Base-by-base conservation (phyloP, 2,329 filamentous ascomycete genomes). In the Davidsoniella australis region DNA sequence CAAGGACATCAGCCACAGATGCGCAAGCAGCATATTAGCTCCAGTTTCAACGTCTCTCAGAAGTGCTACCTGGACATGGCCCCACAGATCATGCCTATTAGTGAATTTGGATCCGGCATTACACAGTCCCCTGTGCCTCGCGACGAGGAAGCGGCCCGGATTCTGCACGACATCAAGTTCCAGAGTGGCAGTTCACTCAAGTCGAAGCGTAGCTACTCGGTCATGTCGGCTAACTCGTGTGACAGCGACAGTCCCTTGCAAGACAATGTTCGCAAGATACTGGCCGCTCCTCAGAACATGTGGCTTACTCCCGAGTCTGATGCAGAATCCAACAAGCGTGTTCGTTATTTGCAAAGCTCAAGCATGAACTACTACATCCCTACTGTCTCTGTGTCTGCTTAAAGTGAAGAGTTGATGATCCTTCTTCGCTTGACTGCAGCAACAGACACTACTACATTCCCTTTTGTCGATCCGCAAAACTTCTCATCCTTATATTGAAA, bases 241-340 rank as follows among this genome's bases (percentile, higher is more conserved):
- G 80, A 76, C 12, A 68, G 73, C 49, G 78, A 82, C 51, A 65
- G 69, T 51, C 63, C 67, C n/a, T 66, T 80, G 7, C 79, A 83
- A 58, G 76, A 82, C 53, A 79, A 80, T 52, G 79, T 84, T 9
- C 76, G 79, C 48, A 72, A 78, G 47, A 68, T 83, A 56, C 65
- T 84, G 24, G 64, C 64, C 41, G 64, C 59, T 33, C 17, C 54
- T 55, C 53, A 54, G 48, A 54, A 55, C 45, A 57, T 57, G 26
- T 52, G 56, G 49, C 45, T 55, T 14, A 68, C 66, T 62, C 57
- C 66, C 33, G 61, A 64, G 41, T 56, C 61, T 9, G 44, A 36
- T 5, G 7, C 37, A 9, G 44, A 45, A n/a, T 45, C 44, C 8
- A 45, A 18, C n/a, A 45, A 45, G 29, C 44, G 44, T 17, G 17